phyloP scores from a whole-genome alignment of 495 filamentous ascomycete species.

The Antarctomyces pellizariae region DNA sequence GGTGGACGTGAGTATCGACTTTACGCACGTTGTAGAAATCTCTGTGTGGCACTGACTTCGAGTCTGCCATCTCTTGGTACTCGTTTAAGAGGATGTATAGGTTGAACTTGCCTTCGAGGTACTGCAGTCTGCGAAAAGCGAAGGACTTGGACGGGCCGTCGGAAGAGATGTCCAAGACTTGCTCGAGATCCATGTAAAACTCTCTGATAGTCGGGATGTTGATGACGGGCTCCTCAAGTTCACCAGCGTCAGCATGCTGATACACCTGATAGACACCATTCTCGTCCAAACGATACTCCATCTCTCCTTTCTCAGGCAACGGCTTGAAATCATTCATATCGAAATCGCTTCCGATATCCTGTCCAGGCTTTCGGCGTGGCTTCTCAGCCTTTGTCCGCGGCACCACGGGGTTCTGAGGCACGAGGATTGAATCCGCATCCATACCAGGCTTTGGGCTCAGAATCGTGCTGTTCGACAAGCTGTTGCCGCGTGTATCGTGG shows the following conservation, averaged over 20 bases:
- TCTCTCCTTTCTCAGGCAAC: constrained; percentile 41
- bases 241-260: constrained; percentile 35
- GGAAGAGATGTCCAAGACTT: constrained; percentile 59
- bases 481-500: constrained; percentile 19
- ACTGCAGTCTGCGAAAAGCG: constrained; percentile 80
- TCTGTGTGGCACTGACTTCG: constrained; percentile 86
- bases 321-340: constrained; percentile 53
- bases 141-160: constrained; percentile 95
- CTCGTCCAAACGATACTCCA: constrained; percentile 53
- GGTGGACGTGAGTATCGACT: constrained; percentile 96
- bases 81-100: constrained; percentile 81
- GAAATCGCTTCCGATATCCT: constrained; percentile 83
- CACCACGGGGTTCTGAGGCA: constrained; percentile 6
- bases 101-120: constrained; percentile 90
- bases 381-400: constrained; percentile 15
- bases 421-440: constrained; percentile 2
- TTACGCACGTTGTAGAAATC: constrained; percentile 99
- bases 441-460: constrained; percentile 11
- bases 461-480: constrained; percentile 30
- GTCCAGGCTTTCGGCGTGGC: constrained; percentile 60
- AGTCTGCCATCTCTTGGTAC: constrained; percentile 93
- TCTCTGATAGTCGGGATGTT: constrained; percentile 72
- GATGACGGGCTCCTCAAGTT: constrained; percentile 41
- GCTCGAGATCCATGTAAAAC: constrained; percentile 87
- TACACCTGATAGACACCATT: constrained; percentile 84